Conservation (phyloP, 2,329 filamentous ascomycete species). For the Fulvia fulva region DNA sequence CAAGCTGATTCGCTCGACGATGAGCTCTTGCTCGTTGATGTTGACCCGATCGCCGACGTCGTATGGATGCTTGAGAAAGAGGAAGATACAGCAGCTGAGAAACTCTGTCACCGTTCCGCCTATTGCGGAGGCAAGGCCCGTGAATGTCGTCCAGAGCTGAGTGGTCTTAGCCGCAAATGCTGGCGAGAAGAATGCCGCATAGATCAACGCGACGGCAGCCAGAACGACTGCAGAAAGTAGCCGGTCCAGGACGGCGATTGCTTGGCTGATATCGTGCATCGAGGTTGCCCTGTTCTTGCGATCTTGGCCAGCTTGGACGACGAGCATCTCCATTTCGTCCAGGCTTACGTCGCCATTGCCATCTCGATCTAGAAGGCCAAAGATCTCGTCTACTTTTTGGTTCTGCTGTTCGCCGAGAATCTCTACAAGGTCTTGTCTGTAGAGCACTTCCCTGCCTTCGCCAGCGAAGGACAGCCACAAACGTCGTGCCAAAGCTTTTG, state of each 20-base stretch:
- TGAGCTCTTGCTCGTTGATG: conserved; percentile 24
- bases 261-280: conserved; percentile 35
- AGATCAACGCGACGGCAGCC: conserved; percentile 7
- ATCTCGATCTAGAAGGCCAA: conserved; percentile 31
- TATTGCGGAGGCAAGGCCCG: background rate
- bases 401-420: conserved; percentile 27
- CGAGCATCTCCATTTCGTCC: conserved; percentile 33
- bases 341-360: conserved; percentile 35
- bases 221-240: conserved; percentile 30
- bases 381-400: conserved; percentile 31
- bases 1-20: conserved; percentile 32
- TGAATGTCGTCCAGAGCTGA: conserved; percentile 17
- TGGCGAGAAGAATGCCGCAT: background rate
- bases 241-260: conserved; percentile 34
- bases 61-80: conserved; percentile 95
- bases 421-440: conserved; percentile 27
- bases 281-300: conserved; percentile 30
- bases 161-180: conserved; percentile 25
- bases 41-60: conserved; percentile 48
- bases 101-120: conserved; percentile 72
- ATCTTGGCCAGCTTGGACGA: conserved; percentile 29
- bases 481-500: conserved; percentile 33
- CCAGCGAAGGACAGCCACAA: conserved; percentile 34
- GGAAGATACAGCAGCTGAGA: conserved; percentile 93
- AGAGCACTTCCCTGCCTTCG: conserved; percentile 27